These are phyloP conservation scores for Cerrena zonata DNA, from an alignment of 1,284 basidiomycete genomes.

Conservation along the genomic window DNA sequence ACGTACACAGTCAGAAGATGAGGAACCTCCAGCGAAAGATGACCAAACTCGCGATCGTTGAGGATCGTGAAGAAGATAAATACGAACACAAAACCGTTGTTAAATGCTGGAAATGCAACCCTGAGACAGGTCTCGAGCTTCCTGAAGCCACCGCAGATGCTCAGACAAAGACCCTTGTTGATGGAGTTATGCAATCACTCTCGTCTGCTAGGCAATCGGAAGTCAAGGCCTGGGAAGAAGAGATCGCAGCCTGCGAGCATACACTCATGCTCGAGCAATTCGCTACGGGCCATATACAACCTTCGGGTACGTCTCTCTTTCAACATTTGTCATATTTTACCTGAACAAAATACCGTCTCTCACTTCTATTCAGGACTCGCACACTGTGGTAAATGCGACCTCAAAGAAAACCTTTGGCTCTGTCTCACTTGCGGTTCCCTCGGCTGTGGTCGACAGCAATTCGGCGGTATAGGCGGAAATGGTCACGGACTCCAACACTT, in stretches of 20 bases:
- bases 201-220: constrained; percentile 89
- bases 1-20: constrained; percentile 42
- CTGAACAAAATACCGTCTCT: neutral
- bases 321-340: neutral
- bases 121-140: constrained; percentile 46
- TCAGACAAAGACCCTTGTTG: constrained; percentile 53
- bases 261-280: constrained; percentile 74
- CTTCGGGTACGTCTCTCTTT: constrained; percentile 36
- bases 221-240: constrained; percentile 97
- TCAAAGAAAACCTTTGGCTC: constrained; percentile 90
- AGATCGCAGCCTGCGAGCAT: constrained; percentile 84
- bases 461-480: constrained; percentile 82
- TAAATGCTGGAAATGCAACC: constrained; percentile 75
- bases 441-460: constrained; percentile 86
- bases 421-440: constrained; percentile 93
- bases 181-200: constrained; percentile 76
- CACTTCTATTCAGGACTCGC: constrained; percentile 53
- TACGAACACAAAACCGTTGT: constrained; percentile 69
- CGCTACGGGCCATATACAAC: constrained; percentile 44
- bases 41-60: constrained; percentile 84
- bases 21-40: constrained; percentile 81
- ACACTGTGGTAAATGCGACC: constrained; percentile 71
- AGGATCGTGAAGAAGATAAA: constrained; percentile 83
- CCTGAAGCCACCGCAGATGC: constrained; percentile 30
- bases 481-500: constrained; percentile 87